phyloP scores from a whole-genome alignment of 768 basidiomycete genomes.

The Agrocybe pediades region DNA sequence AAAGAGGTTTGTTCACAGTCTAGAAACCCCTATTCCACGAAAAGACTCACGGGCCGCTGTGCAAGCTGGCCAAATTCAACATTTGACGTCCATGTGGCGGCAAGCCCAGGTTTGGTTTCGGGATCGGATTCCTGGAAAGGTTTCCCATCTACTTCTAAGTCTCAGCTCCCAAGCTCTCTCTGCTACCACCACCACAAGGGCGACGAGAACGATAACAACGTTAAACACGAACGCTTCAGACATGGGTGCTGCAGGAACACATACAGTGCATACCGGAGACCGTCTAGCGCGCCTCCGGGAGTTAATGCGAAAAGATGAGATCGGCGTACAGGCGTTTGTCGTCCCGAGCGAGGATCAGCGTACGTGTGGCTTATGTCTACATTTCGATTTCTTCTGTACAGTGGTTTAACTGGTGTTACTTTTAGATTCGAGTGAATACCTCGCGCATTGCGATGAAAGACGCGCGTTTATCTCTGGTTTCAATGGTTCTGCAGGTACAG shows the following conservation, averaged over 20 bases:
- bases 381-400: not conserved
- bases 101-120: conserved; percentile 21
- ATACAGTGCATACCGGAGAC: conserved; percentile 62
- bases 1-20: too few species aligned
- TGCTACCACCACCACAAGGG: not conserved
- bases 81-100: conserved; percentile 19
- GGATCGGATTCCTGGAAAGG: conserved; percentile 16
- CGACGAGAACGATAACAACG: conserved; percentile 4
- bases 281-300: conserved; percentile 65
- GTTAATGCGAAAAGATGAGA: conserved; percentile 60
- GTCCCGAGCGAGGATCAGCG: conserved; percentile 95
- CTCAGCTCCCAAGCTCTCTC: not conserved
- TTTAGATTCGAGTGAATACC: conserved; percentile 86
- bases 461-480: conserved; percentile 92
- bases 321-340: conserved; percentile 67
- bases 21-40: too few species aligned
- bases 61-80: not conserved
- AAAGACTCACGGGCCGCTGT: too few species aligned
- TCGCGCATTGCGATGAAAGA: conserved; percentile 80
- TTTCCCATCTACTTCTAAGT: conserved; percentile 1
- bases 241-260: conserved; percentile 39
- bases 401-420: conserved; percentile 5
- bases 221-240: too few species aligned
- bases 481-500: conserved; percentile 89
- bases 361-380: too few species aligned